Evolutionary conservation across 441 rosid genomes (phyloP).

Genomic region (Jatropha podagrica): DNA sequence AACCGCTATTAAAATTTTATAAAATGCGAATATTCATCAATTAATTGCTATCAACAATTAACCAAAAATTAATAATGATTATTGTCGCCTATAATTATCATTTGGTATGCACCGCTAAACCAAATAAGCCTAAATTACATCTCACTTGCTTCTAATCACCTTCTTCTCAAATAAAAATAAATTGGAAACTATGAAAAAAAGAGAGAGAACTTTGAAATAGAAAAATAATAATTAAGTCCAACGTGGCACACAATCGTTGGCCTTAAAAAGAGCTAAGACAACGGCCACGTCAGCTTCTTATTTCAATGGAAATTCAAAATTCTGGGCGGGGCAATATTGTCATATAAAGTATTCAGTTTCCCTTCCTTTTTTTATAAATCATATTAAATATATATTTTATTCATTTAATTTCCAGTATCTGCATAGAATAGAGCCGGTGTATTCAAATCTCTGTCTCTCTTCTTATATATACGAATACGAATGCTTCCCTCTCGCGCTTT

Average conservation of each 20-base stretch:
- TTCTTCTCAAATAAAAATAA: no score
- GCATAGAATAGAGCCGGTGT: slow-evolving; percentile 5
- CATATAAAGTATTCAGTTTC: slow-evolving; percentile 9
- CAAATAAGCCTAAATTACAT: no score
- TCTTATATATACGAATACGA: neutral
- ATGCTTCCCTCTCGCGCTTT: neutral
- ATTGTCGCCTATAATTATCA: no score
- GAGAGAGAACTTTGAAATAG: neutral
- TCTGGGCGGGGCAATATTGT: slow-evolving; percentile 29
- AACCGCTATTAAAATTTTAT: no score
- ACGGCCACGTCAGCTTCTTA: neutral
- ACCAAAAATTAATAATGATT: no score
- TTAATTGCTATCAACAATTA: no score
- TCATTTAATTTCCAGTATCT: neutral
- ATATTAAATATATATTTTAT: neutral
- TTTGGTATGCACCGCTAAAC: no score
- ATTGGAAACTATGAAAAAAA: no score
- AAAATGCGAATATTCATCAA: no score
- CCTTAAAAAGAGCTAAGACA: neutral
- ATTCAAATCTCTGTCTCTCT: slow-evolving; percentile 9
- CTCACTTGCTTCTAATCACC: no score
- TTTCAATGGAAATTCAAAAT: slow-evolving; percentile 22
- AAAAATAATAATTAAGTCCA: neutral
- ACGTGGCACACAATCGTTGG: neutral
- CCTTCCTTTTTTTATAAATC: neutral